These are phyloP conservation scores for Nowakowskiella sp. DNA, from an alignment of 192 early-diverging fungal species.

Conservation along the genomic window DNA sequence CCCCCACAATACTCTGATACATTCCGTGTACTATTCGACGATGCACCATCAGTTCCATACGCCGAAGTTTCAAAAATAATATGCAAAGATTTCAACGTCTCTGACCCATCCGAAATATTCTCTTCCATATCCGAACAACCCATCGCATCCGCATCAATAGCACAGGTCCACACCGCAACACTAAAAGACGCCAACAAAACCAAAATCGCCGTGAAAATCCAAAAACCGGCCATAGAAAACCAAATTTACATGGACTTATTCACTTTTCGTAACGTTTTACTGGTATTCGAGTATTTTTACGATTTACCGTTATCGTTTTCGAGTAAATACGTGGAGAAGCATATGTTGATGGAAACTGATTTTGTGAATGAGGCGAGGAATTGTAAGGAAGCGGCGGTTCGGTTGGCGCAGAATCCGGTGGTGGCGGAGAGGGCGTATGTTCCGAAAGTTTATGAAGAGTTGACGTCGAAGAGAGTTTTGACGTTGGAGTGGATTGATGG, in stretches of 20 bases:
- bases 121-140: slow-evolving; percentile 57
- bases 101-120: slow-evolving; percentile 46
- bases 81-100: slow-evolving; percentile 50
- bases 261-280: slow-evolving; percentile 49
- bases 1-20: slow-evolving; percentile 41
- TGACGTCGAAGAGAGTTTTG: slow-evolving; percentile 63
- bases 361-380: slow-evolving; percentile 84
- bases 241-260: slow-evolving; percentile 83
- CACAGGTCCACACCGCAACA: slow-evolving; percentile 82
- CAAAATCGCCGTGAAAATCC: slow-evolving; percentile 83
- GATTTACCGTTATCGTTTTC: slow-evolving; percentile 77
- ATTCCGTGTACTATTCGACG: slow-evolving; percentile 66
- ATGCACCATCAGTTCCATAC: slow-evolving; percentile 70
- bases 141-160: slow-evolving; percentile 86
- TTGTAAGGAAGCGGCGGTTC: slow-evolving; percentile 50
- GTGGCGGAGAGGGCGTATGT: slow-evolving; percentile 59
- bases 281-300: slow-evolving; percentile 66
- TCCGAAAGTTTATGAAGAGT: slow-evolving; percentile 67
- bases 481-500: slow-evolving; percentile 89
- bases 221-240: slow-evolving; percentile 77
- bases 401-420: slow-evolving; percentile 22
- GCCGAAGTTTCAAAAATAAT: slow-evolving; percentile 58
- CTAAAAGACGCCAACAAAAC: slow-evolving; percentile 48
- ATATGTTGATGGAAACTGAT: slow-evolving; percentile 76
- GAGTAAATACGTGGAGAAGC: slow-evolving; percentile 59